phyloP scores from a whole-genome alignment of 2,329 filamentous ascomycete species.

The Saccharata proteae region DNA sequence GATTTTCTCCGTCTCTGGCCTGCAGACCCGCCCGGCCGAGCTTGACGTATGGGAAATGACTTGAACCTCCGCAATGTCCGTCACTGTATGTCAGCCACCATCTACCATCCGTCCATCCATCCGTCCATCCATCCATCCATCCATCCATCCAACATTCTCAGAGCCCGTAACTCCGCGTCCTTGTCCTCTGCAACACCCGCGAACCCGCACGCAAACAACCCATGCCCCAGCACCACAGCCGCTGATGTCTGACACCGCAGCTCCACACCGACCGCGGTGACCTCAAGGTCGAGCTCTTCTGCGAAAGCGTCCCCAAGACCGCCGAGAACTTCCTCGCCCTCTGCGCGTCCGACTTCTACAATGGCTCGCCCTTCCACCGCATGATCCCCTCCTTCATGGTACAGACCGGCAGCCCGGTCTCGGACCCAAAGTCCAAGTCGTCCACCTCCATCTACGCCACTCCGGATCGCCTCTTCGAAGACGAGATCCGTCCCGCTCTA shows the following conservation, averaged over 20 bases:
- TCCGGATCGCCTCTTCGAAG: conserved; percentile 50
- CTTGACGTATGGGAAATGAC: too few relatives aligned
- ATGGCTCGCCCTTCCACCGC: conserved; percentile 65
- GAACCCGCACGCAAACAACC: neutral
- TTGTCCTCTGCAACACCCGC: neutral
- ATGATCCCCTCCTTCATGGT: conserved; percentile 72
- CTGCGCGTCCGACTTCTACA: conserved; percentile 68
- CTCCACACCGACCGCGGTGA: conserved; percentile 83
- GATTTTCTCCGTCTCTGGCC: too few relatives aligned
- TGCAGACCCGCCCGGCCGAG: too few relatives aligned
- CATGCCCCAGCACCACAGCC: too few relatives aligned
- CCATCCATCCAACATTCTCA: conserved; percentile 1
- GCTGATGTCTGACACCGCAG: too few relatives aligned
- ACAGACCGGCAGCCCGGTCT: conserved; percentile 53
- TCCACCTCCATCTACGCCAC: conserved; percentile 58
- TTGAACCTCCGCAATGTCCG: conserved; percentile 33
- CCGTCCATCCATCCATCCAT: neutral
- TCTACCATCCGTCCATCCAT: conserved; percentile 1
- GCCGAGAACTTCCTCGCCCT: conserved; percentile 88
- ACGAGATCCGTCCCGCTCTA: conserved; percentile 64
- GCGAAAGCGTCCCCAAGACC: conserved; percentile 85
- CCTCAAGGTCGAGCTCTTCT: conserved; percentile 93
- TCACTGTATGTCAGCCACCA: conserved; percentile 26
- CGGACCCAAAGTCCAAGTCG: conserved; percentile 44
- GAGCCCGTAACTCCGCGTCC: conserved; percentile 1